Conservation (phyloP, 805 yeast genomes). For the Metschnikowia orientalis region DNA sequence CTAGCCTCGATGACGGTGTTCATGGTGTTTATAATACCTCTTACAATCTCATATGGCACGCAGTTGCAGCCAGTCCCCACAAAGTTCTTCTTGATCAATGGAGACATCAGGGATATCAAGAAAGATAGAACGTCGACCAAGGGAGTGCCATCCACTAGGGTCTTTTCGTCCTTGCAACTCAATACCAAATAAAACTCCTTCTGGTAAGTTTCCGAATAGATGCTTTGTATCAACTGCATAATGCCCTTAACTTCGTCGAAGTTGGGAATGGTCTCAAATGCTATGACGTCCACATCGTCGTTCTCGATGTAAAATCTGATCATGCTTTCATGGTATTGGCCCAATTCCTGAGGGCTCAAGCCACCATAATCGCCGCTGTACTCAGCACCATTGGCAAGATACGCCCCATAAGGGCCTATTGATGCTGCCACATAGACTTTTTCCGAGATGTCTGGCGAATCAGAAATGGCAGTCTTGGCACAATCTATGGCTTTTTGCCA, state of each 20-base stretch:
- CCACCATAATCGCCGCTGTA: slow-evolving; percentile 64
- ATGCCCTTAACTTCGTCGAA: slow-evolving; percentile 52
- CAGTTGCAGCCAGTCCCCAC: slow-evolving; percentile 69
- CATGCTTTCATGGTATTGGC: slow-evolving; percentile 48
- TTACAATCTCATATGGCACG: slow-evolving; percentile 43
- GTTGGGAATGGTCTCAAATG: slow-evolving; percentile 71
- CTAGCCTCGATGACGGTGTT: slow-evolving; percentile 12
- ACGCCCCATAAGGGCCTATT: slow-evolving; percentile 77
- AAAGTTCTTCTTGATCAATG: slow-evolving; percentile 22
- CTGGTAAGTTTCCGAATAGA: slow-evolving; percentile 15
- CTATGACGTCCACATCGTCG: slow-evolving; percentile 50
- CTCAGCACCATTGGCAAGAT: slow-evolving; percentile 62
- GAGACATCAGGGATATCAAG: slow-evolving; percentile 25
- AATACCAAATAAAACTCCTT: slow-evolving; percentile 47
- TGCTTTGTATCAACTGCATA: slow-evolving; percentile 33
- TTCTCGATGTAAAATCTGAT: slow-evolving; percentile 35
- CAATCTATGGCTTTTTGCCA: slow-evolving; percentile 17
- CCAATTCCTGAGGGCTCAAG: slow-evolving; percentile 34
- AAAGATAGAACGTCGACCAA: slow-evolving; percentile 20
- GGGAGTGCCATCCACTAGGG: slow-evolving; percentile 32
- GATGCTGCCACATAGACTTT: slow-evolving; percentile 49
- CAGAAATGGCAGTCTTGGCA: slow-evolving; percentile 12
- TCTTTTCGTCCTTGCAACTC: slow-evolving; percentile 22
- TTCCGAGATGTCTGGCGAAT: slow-evolving; percentile 2
- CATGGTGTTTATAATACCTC: slow-evolving; percentile 36